These are phyloP conservation scores for Leucaena leucocephala DNA, from an alignment of 306 rosid species.

Conservation along the genomic window DNA sequence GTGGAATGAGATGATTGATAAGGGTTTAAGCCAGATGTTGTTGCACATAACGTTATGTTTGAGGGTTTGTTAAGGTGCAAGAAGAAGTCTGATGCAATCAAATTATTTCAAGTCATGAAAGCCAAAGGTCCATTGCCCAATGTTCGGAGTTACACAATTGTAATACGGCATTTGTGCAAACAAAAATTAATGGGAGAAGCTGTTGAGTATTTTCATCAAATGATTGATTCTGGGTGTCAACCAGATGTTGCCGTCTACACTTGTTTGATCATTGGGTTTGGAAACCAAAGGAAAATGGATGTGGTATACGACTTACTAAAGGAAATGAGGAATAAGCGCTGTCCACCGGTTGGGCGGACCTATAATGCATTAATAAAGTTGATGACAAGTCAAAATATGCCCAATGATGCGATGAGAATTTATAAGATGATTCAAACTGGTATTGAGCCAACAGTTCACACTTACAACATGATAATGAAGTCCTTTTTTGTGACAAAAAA, in stretches of 20 bases:
- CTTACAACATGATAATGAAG: constrained; percentile 85
- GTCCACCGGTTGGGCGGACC: constrained; percentile 73
- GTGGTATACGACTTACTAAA: constrained; percentile 54
- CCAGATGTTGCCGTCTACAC: constrained; percentile 60
- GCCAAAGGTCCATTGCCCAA: constrained; percentile 81
- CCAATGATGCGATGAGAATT: constrained; percentile 69
- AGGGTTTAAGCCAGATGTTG: constrained; percentile 79
- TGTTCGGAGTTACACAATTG: constrained; percentile 61
- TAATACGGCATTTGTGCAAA: constrained; percentile 75
- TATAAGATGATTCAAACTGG: constrained; percentile 78
- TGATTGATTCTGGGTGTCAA: constrained; percentile 61
- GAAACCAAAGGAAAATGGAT: constrained; percentile 79
- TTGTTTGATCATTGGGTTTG: constrained; percentile 78
- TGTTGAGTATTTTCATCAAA: constrained; percentile 54
- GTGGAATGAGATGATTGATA: constrained; percentile 92
- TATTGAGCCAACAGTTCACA: constrained; percentile 70
- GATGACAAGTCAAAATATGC: constrained; percentile 75
- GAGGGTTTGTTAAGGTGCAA: constrained; percentile 70
- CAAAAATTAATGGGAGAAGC: constrained; percentile 70
- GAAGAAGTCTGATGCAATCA: constrained; percentile 84
- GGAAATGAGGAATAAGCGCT: constrained; percentile 65
- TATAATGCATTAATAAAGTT: constrained; percentile 80
- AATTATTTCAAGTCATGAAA: constrained; percentile 84
- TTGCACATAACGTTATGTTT: constrained; percentile 82
- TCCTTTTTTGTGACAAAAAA: constrained; percentile 70